These are phyloP conservation scores for Ophiostoma himal-ulmi DNA, from an alignment of 2,329 filamentous ascomycete genomes.

Conservation along the genomic window DNA sequence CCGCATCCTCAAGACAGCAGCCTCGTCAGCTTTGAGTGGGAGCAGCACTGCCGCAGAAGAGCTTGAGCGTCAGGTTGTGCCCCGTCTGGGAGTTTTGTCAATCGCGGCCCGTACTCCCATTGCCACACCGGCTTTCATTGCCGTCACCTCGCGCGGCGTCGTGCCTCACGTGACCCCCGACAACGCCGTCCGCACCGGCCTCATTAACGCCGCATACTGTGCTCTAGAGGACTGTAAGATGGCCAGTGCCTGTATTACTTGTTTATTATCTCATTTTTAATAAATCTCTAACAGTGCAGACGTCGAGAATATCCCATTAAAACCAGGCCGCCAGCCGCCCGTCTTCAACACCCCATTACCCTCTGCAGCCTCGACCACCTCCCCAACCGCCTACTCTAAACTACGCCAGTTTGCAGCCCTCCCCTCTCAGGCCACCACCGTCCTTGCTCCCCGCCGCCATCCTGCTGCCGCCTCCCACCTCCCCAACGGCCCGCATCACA, in stretches of 20 bases:
- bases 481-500: slow-evolving; percentile 62
- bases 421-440: slow-evolving; percentile 56
- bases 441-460: slow-evolving; percentile 72
- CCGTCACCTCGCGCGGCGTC: slow-evolving; percentile 72
- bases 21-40: background rate
- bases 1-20: slow-evolving; percentile 23
- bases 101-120: slow-evolving; percentile 59
- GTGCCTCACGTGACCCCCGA: slow-evolving; percentile 89
- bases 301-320: slow-evolving; percentile 22
- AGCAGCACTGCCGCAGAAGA: background rate
- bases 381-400: slow-evolving; percentile 32
- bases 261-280: background rate
- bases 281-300: slow-evolving; percentile 16
- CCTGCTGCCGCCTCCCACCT: slow-evolving; percentile 67
- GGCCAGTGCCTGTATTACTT: background rate
- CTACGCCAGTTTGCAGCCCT: slow-evolving; percentile 74
- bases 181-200: slow-evolving; percentile 60
- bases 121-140: slow-evolving; percentile 76
- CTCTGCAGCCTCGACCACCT: background rate
- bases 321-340: slow-evolving; percentile 20
- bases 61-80: background rate
- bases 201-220: slow-evolving; percentile 66
- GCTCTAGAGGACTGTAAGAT: slow-evolving; percentile 86
- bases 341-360: slow-evolving; percentile 20
- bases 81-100: slow-evolving; percentile 60